Base-by-base conservation (phyloP, 768 basidiomycete species). In the Mycena kentingensis region DNA sequence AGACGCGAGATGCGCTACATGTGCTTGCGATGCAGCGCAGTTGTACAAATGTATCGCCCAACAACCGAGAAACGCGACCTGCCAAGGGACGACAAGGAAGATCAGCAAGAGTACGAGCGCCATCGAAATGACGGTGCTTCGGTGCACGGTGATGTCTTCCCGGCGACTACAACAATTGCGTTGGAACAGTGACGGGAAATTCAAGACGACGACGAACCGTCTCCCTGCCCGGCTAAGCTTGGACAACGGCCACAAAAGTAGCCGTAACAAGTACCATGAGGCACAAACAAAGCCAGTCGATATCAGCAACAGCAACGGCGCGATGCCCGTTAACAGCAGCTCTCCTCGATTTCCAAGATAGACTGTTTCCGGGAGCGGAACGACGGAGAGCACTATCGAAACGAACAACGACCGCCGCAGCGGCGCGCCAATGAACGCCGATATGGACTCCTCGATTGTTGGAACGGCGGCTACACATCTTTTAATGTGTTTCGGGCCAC, bases 61-160 rank as follows among this genome's bases (percentile, higher is more conserved):
- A 58, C 85, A 85, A 18, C 90, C 85, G 21, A 96, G 77, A 69
- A 88, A 94, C 4, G 88, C 93, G 10, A 95, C 88, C 69, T 97
- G 94, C 83, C 91, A 93, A 0, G 94, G 94, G n/a, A 95, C 75
- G 46, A 93, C 71, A 32, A 90, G 57, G 52, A 87, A 79, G 32
- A 94, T 84, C n/a, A 86, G 70, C 15, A 79, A 57, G 45, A 86
- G 76, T 28, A 94, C 77, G 18, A 87, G 43, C 6, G 65, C 57
- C 66, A 92, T 79, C 5, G 88, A 87, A 5, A 84, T 35, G 22
- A 85, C 25, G 3, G 80, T 81, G 61, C 75, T 74, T 54, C 76
- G 72, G 27, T 72, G 74, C 41, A 79, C 68, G 22, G 74, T 67
- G 5, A 59, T 44, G 22, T 69, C 69, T 54, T 77, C 74, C 21